Base-by-base conservation (phyloP, 495 filamentous ascomycete species). In the Daldinia vernicosa region DNA sequence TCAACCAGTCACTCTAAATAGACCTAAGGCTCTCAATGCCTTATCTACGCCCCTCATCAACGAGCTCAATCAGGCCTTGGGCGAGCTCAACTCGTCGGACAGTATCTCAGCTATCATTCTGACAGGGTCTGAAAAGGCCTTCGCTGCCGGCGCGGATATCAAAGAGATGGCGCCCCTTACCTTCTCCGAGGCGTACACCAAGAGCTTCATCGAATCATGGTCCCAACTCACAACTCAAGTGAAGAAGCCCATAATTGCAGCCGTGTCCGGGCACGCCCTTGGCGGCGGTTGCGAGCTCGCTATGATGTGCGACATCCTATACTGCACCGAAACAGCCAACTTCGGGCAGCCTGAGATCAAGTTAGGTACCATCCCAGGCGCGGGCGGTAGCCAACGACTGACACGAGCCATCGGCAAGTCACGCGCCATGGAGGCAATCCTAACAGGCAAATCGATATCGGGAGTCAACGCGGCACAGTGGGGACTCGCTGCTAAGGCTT, bases 291-390 rank as follows among this genome's bases (percentile, higher is more conserved):
- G 95, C 79, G 95, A 99, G 83, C 87, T 99, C 9, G 95, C 95
- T n/a, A 88, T 99, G 79, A 99, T 98, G 95, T 89, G 90, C 72
- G 95, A 99, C 78, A 90, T 99, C 74, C 77, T 99, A 54, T 98
- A 98, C 86, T 95, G 92, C 83, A 92, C 92, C 8, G 79, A 87
- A 27, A 86, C 74, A 6, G 95, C 95, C 60, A 93, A 90, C 59
- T 97, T 99, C 74, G 95, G 95, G 0, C 95, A 98, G 82, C 95
- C 95, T 4, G 95, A 99, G 84, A 93, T 99, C 83, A 96, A 92
- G 79, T 85, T 99, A 4, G 95, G 95, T 15, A 89, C 89, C 0
- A 95, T 98, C 60, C 95, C 95, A 2, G 95, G 95, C 4, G 95
- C 93, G 0, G 95, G 95, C 6, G 95, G 95, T 2, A 91, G 88